Conservation (phyloP, 805 yeast genomes). For the Sugiyamaella smithiae region DNA sequence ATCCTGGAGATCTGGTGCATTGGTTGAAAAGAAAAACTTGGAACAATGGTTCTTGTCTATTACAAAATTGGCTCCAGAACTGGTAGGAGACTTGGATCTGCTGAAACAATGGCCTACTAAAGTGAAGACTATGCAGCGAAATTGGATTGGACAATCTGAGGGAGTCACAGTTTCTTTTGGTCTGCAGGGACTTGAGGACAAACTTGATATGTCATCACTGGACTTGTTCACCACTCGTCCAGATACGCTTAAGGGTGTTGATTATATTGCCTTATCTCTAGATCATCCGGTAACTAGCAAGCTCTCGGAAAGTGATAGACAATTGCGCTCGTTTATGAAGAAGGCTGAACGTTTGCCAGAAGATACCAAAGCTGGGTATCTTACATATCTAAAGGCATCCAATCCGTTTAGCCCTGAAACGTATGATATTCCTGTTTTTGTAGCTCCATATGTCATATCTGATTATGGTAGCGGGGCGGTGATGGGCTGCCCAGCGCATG, state of each 20-base stretch:
- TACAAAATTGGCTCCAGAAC: constrained; percentile 69
- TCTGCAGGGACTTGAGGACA: constrained; percentile 22
- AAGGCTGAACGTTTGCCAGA: constrained; percentile 37
- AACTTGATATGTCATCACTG: constrained; percentile 31
- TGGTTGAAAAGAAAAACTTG: constrained; percentile 75
- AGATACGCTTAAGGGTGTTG: constrained; percentile 81
- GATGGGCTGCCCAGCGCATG: constrained; percentile 98
- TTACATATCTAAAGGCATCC: constrained; percentile 42
- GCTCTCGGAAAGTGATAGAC: constrained; percentile 38
- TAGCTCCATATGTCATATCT: constrained; percentile 85
- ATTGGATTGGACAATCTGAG: constrained; percentile 89
- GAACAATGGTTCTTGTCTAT: constrained; percentile 95
- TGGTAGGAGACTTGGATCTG: constrained; percentile 59
- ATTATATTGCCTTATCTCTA: constrained; percentile 73
- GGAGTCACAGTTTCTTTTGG: constrained; percentile 70
- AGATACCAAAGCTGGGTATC: constrained; percentile 60
- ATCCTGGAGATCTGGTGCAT: constrained; percentile 97
- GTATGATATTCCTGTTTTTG: constrained; percentile 65
- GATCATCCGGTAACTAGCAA: constrained; percentile 60
- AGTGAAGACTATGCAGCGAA: constrained; percentile 84
- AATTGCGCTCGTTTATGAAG: constrained; percentile 48
- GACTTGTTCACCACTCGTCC: constrained; percentile 82
- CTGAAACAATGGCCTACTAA: constrained; percentile 82
- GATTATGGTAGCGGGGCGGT: constrained; percentile 90
- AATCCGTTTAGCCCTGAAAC: constrained; percentile 56